These are phyloP conservation scores for Brassica rapa DNA, from an alignment of 345 rosid species.

Conservation along the genomic window DNA sequence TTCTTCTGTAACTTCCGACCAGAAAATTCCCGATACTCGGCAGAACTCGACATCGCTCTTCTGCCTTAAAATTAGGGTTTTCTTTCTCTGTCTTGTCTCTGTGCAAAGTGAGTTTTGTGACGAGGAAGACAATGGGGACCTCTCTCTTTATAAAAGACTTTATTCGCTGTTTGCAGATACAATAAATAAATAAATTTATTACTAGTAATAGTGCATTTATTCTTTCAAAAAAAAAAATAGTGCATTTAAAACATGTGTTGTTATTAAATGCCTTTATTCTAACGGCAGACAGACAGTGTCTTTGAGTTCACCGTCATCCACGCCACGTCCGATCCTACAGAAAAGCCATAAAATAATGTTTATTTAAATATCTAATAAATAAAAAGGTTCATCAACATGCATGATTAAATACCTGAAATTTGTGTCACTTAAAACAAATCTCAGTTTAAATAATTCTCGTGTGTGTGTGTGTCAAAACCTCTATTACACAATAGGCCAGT, in stretches of 20 bases:
- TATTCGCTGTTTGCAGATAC: slow-evolving; percentile 18
- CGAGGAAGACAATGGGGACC: slow-evolving; percentile 35
- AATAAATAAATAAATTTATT: background rate
- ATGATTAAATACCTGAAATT: background rate
- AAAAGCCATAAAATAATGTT: no score
- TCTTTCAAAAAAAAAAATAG: no score
- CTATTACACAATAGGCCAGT: background rate
- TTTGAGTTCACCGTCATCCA: background rate
- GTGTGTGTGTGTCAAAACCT: background rate
- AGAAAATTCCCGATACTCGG: slow-evolving; percentile 44
- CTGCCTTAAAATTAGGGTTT: background rate
- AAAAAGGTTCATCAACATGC: background rate
- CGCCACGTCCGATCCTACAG: background rate
- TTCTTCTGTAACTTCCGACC: slow-evolving; percentile 47
- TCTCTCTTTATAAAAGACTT: slow-evolving; percentile 8
- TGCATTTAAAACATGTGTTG: slow-evolving; percentile 37
- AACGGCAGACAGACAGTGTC: slow-evolving; percentile 20
- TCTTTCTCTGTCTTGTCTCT: background rate
- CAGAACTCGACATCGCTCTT: slow-evolving; percentile 52
- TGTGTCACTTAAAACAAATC: background rate
- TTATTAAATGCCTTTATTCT: background rate
- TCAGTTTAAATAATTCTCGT: background rate
- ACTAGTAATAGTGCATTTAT: background rate
- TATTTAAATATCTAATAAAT: no score
- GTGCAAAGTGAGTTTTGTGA: background rate